A percentile compares a stretch with the other conserved stretches of the same genome.
These are phyloP conservation scores for Byssochlamys sp. DNA, from an alignment of 2,329 filamentous ascomycete genomes.

Conservation along the genomic window DNA sequence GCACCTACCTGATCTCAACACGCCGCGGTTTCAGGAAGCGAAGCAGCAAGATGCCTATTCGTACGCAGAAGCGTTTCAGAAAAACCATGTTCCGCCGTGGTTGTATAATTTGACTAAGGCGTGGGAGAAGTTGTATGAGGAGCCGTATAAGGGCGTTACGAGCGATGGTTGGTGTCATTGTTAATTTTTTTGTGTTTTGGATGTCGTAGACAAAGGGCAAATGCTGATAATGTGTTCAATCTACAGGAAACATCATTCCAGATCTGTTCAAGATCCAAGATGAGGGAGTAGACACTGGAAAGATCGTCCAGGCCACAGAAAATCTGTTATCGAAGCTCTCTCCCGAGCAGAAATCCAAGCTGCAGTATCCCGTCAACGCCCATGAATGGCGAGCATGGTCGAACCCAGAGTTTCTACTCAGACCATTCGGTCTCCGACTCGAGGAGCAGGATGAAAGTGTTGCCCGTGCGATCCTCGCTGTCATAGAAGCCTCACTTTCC, in stretches of 20 bases:
- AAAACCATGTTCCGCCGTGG: constrained; percentile 55
- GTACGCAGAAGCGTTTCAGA: constrained; percentile 54
- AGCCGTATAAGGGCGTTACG: constrained; percentile 64
- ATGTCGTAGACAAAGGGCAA: background rate
- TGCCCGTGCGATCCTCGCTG: constrained; percentile 43
- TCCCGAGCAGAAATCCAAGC: constrained; percentile 39
- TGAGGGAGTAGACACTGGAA: constrained; percentile 51
- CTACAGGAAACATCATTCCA: constrained; percentile 41
- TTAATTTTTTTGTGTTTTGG: background rate
- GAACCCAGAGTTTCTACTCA: constrained; percentile 65
- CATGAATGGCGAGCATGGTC: constrained; percentile 62
- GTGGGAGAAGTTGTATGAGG: constrained; percentile 48
- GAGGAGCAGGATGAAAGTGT: constrained; percentile 46
- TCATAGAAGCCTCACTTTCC: constrained; percentile 53
- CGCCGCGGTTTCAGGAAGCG: constrained; percentile 54
- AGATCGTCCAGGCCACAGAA: constrained; percentile 46
- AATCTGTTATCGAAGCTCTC: constrained; percentile 40
- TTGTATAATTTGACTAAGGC: constrained; percentile 52
- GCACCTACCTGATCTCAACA: constrained; percentile 53
- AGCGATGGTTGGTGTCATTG: constrained; percentile 47
- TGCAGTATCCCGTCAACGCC: constrained; percentile 56
- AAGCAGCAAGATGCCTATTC: constrained; percentile 53
- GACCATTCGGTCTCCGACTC: constrained; percentile 59
- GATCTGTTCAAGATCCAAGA: constrained; percentile 53
- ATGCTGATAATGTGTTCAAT: constrained; percentile 1